Evolutionary conservation across 1,139 yeast genomes (phyloP).

Genomic region (Kodamaea ohmeri): DNA sequence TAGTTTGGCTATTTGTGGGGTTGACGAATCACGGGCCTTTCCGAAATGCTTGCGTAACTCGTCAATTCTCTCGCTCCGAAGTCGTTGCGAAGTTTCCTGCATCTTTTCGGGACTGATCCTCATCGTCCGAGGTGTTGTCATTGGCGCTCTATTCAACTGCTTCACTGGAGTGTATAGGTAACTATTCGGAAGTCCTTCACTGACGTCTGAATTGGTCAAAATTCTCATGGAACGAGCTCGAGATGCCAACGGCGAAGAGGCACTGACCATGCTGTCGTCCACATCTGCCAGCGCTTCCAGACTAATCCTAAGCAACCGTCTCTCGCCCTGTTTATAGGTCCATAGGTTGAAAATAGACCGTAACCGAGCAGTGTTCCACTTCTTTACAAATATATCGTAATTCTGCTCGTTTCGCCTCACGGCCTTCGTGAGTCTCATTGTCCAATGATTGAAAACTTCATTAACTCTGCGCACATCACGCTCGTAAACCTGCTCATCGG

Average conservation of each 20-base stretch:
- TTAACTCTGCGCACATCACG: conserved; percentile 26
- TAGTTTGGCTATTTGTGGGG: conserved; percentile 10
- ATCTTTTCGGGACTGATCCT: conserved; percentile 38
- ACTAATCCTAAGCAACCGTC: conserved; percentile 11
- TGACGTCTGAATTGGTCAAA: conserved; percentile 4
- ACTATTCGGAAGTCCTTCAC: conserved; percentile 14
- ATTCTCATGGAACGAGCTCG: conserved; percentile 16
- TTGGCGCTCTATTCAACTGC: conserved; percentile 17
- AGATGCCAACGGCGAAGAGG: conserved; percentile 38
- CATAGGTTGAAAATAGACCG: conserved; percentile 39
- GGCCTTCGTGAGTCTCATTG: conserved; percentile 35
- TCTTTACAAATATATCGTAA: conserved; percentile 33
- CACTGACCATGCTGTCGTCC: conserved; percentile 24
- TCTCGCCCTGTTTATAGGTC: conserved; percentile 18
- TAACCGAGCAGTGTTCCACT: conserved; percentile 31
- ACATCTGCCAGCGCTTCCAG: conserved; percentile 15
- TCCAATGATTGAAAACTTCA: conserved; percentile 36
- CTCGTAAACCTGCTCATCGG: conserved; percentile 30
- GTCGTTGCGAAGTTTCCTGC: conserved; percentile 39
- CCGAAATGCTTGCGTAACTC: conserved; percentile 38
- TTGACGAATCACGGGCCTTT: conserved; percentile 21
- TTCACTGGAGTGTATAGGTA: conserved; percentile 39
- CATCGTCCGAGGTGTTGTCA: conserved; percentile 21
- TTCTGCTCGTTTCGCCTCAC: conserved; percentile 36
- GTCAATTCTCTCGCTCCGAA: conserved; percentile 33